Evolutionary conservation across 768 basidiomycete genomes (phyloP).

Genomic region (Suillus plorans): DNA sequence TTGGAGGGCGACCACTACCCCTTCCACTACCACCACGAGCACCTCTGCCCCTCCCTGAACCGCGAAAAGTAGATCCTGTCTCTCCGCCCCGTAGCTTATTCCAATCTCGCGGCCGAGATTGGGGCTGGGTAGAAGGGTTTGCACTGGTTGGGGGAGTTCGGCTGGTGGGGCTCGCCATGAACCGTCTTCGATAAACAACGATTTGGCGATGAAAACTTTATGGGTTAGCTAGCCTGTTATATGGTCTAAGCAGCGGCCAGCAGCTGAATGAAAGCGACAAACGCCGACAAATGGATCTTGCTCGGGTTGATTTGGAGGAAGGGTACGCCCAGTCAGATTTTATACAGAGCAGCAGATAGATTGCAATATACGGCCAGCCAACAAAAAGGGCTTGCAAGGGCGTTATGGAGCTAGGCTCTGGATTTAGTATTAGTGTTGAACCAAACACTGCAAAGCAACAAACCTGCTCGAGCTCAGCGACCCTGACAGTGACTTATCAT

Average conservation of each 20-base stretch:
- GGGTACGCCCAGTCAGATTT: not conserved
- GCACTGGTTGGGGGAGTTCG: constrained; percentile 26
- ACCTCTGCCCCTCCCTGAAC: constrained; percentile 38
- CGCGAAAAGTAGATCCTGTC: constrained; percentile 47
- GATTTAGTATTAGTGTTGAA: constrained; percentile 1
- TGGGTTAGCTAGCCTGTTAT: not conserved
- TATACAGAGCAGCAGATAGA: not conserved
- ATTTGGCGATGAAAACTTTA: not conserved
- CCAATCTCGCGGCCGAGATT: constrained; percentile 44
- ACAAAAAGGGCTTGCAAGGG: not conserved
- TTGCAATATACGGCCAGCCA: not conserved
- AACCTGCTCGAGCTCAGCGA: not conserved
- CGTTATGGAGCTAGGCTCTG: constrained; percentile 3
- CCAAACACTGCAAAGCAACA: constrained; percentile 37
- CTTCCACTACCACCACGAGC: constrained; percentile 31
- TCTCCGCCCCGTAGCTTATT: constrained; percentile 38
- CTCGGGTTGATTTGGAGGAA: not conserved
- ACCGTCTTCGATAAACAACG: constrained; percentile 3
- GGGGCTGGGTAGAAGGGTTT: constrained; percentile 26
- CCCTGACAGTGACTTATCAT: constrained; percentile 5
- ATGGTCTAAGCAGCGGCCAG: not conserved
- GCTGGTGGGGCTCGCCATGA: constrained; percentile 46
- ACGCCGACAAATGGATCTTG: not conserved
- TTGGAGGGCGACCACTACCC: constrained; percentile 31
- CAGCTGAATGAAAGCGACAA: not conserved